A percentile compares a stretch with the other conserved stretches of the same genome.
phyloP scores from a whole-genome alignment of 2,329 filamentous ascomycete species.

The Aspergillus felis region DNA sequence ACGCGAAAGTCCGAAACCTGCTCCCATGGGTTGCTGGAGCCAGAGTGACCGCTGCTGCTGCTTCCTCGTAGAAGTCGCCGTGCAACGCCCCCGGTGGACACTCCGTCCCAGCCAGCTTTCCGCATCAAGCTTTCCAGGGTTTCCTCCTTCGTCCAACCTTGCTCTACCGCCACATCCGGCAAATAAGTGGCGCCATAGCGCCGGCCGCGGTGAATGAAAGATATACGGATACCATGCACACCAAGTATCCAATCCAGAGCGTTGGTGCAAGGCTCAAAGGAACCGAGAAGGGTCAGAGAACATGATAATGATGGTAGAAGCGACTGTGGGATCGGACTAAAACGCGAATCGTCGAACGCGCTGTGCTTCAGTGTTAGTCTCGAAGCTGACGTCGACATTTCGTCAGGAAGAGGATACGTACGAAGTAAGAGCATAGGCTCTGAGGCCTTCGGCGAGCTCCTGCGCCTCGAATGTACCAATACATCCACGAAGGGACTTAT shows the following conservation, averaged over 20 bases:
- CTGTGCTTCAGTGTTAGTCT: constrained; percentile 31
- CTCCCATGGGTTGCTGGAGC: constrained; percentile 56
- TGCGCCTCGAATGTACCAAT: constrained; percentile 90
- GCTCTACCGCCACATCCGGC: constrained; percentile 85
- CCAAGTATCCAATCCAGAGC: constrained; percentile 84
- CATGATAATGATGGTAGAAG: constrained; percentile 48
- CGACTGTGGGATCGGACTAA: constrained; percentile 52
- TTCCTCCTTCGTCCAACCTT: constrained; percentile 94
- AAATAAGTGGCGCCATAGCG: constrained; percentile 85
- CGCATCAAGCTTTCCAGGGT: constrained; percentile 84
- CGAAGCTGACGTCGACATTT: neutral
- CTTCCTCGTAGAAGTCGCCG: constrained; percentile 38
- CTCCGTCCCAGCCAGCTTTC: constrained; percentile 86
- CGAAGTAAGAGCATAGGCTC: constrained; percentile 78
- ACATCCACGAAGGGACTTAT: constrained; percentile 77
- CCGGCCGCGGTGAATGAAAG: constrained; percentile 69
- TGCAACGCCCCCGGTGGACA: constrained; percentile 31
- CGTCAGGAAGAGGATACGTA: constrained; percentile 35
- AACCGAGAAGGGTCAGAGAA: constrained; percentile 75
- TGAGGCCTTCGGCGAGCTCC: constrained; percentile 67
- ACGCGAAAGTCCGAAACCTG: constrained; percentile 70
- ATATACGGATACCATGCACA: constrained; percentile 80
- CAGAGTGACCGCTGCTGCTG: constrained; percentile 27
- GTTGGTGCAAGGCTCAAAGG: constrained; percentile 73
- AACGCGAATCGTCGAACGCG: constrained; percentile 62